Base-by-base conservation (phyloP, 129 eudicot genomes). In the Artemisia argyi region DNA sequence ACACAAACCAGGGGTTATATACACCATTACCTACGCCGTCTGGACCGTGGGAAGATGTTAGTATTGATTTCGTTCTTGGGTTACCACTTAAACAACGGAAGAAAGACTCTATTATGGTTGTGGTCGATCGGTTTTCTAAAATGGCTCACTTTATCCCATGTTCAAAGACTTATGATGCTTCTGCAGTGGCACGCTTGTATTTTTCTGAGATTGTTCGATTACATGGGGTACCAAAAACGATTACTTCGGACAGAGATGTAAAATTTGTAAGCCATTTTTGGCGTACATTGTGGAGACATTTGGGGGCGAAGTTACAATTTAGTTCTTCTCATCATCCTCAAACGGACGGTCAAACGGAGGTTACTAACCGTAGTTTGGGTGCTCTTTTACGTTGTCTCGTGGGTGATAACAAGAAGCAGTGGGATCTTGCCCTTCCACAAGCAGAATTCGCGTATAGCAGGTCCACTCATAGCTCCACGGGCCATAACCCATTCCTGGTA, bases 141-240 rank as follows among this genome's bases (percentile, higher is more conserved):
- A 61, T 61, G 66, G 66, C 66, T 61, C 66, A 61, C 2, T 61
- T 20, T 20, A 7, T 61, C 11, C 66, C 30, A 5, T 61, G 66
- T 10, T 7, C 11, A 5, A 61, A 61, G 15, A 61, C 66, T 3
- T 61, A 20, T 22, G 44, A 61, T 7, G 66, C 32, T 1, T 16
- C 30, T 61, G 15, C 20, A 7, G 66, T 61, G 13, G 66, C 66
- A 6, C 12, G 16, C 15, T 19, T 61, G 11, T 61, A 22, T 22
- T 61, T 61, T 61, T 30, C 11, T 61, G 66, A 61, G 24, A 20
- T 61, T 20, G n/a, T 61, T 19, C 44, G n/a, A n/a, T 20, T 22
- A n/a, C n/a, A n/a, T n/a, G n/a, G n/a, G n/a, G n/a, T n/a, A n/a
- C n/a, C n/a, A n/a, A n/a, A n/a, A n/a, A n/a, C n/a, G n/a, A n/a